Evolutionary conservation across 441 rosid species (phyloP), one percentile per base, ranked within the genome.

Genomic region (Hura crepitans): DNA sequence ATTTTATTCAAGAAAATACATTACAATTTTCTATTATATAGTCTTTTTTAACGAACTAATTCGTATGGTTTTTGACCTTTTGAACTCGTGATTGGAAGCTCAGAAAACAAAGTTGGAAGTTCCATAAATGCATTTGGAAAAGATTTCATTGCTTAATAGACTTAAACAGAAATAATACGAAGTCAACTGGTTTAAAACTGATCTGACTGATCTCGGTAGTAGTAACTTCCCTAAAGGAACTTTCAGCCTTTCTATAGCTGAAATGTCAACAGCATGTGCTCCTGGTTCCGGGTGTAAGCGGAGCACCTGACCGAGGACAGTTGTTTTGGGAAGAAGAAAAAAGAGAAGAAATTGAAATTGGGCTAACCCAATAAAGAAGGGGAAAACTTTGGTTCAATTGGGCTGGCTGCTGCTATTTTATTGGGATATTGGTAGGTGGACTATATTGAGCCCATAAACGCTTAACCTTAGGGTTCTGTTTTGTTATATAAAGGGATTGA

Each of bases 231-330:
- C 5, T 49, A 49, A 15, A 49, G 6, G 17, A 47, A 47, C 22
- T 49, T 18, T 22, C 53, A 49, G 20, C n/a, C 53, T 49, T 47
- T 20, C 53, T n/a, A n/a, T n/a, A n/a, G 97, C 92, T 30, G 97
- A 92, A 43, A 89, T 79, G 71, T 90, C 86, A 79, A 88, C 61
- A 5, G 96, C 97, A 75, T 78, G 97, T n/a, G 97, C 87, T 85
- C 90, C 97, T 10, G 90, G 85, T 85, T 92, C 97, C 10, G 90
- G 85, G 79, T 92, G 88, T 77, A 92, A 74, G n/a, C n/a, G n/a
- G n/a, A n/a, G n/a, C 31, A 92, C 85, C 75, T 92, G 97, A 25
- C 97, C 97, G 77, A 92, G 79, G 71, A 87, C 83, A n/a, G n/a
- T n/a, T n/a, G n/a, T n/a, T n/a, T n/a, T n/a, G n/a, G n/a, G n/a